phyloP scores from a whole-genome alignment of 352 stramenopile genomes.

The Globisporangium heterothallicum region DNA sequence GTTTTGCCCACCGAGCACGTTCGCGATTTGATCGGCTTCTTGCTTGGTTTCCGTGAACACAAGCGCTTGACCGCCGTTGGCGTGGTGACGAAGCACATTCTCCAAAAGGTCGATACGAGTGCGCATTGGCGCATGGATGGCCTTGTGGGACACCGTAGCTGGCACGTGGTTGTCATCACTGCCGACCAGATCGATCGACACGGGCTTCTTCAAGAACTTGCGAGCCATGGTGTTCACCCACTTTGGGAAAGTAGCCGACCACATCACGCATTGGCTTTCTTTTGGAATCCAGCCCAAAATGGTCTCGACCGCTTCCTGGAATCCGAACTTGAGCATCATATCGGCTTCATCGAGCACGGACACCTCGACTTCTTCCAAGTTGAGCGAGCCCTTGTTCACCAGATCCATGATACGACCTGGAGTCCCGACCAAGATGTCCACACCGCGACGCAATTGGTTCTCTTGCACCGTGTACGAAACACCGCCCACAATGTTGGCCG shows the following conservation, averaged over 20 bases:
- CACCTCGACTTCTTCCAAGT: slow-evolving; percentile 86
- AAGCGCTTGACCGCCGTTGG: slow-evolving; percentile 78
- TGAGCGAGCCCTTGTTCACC: slow-evolving; percentile 90
- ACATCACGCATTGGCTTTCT: slow-evolving; percentile 91
- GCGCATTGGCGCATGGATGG: slow-evolving; percentile 86
- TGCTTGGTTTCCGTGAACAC: slow-evolving; percentile 98
- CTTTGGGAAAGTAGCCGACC: slow-evolving; percentile 94
- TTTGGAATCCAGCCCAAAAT: slow-evolving; percentile 86
- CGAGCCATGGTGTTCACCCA: slow-evolving; percentile 93
- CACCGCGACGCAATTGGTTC: slow-evolving; percentile 80
- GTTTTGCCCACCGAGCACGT: slow-evolving; percentile 58
- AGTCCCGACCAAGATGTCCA: slow-evolving; percentile 95
- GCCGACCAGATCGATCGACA: slow-evolving; percentile 94
- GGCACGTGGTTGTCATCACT: slow-evolving; percentile 79
- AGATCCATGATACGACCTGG: slow-evolving; percentile 97
- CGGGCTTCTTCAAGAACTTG: slow-evolving; percentile 90
- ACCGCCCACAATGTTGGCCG: slow-evolving; percentile 91
- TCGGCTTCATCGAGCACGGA: slow-evolving; percentile 95
- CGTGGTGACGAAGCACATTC: slow-evolving; percentile 64
- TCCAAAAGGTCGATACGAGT: slow-evolving; percentile 58
- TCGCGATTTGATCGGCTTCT: slow-evolving; percentile 93
- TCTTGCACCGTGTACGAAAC: slow-evolving; percentile 92
- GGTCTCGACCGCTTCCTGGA: slow-evolving; percentile 96
- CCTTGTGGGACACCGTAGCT: slow-evolving; percentile 88
- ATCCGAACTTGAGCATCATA: slow-evolving; percentile 99